These are phyloP conservation scores for Lichtheimia corymbifera DNA, from an alignment of 371 early-diverging fungal species.

Conservation along the genomic window DNA sequence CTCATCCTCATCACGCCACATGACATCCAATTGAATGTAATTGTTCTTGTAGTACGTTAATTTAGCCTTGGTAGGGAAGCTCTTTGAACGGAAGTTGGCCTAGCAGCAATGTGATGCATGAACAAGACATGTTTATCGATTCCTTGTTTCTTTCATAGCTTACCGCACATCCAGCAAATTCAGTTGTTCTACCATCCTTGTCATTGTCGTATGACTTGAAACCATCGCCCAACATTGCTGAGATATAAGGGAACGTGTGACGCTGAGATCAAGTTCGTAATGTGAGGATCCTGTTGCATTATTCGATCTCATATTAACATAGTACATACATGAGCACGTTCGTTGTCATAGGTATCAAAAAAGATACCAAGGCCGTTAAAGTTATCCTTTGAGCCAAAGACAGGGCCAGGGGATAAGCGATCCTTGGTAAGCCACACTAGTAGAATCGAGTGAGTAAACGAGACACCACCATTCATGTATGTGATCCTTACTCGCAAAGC, in stretches of 20 bases:
- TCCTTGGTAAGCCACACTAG: constrained; percentile 55
- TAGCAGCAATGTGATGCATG: constrained; percentile 2
- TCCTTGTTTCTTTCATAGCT: neutral
- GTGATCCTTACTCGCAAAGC: constrained; percentile 89
- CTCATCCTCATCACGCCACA: constrained; percentile 63
- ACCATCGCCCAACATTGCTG: constrained; percentile 95
- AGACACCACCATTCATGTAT: no score
- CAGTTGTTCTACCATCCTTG: constrained; percentile 77
- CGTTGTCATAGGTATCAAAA: constrained; percentile 96
- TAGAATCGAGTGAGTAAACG: neutral
- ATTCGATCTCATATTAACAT: no score
- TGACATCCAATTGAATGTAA: constrained; percentile 65
- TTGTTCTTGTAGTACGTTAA: constrained; percentile 78
- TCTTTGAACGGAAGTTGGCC: constrained; percentile 76
- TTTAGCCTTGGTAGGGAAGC: constrained; percentile 68
- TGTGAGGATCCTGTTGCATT: neutral
- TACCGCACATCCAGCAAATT: constrained; percentile 73
- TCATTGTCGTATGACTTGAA: constrained; percentile 75
- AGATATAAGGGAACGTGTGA: constrained; percentile 85
- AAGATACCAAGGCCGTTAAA: constrained; percentile 94
- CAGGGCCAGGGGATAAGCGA: constrained; percentile 68
- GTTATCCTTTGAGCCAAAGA: constrained; percentile 87
- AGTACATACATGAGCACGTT: constrained; percentile 67
- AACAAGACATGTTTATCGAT: no score
- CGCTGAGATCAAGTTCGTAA: constrained; percentile 11